A percentile compares a stretch with the other conserved stretches of the same genome.
phyloP scores from a whole-genome alignment of 768 basidiomycete genomes.

The Boletus insuetus region DNA sequence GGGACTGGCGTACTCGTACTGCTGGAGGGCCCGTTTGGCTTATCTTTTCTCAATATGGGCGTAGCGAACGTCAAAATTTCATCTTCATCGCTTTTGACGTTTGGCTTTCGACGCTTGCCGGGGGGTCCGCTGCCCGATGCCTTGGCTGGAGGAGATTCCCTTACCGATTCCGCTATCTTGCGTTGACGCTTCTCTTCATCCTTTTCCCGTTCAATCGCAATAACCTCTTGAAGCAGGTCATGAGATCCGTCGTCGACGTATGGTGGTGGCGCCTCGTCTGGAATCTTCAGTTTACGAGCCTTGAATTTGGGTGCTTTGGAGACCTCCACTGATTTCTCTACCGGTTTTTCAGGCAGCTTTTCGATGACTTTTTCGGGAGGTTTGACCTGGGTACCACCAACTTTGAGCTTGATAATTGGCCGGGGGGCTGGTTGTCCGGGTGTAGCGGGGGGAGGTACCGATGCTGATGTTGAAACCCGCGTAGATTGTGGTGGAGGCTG shows the following conservation, averaged over 20 bases:
- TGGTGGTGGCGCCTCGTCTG: conserved; percentile 54
- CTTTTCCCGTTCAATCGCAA: conserved; percentile 73
- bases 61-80: conserved; percentile 62
- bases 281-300: conserved; percentile 42
- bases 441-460: conserved; percentile 12
- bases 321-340: conserved; percentile 29
- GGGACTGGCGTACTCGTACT: conserved; percentile 42
- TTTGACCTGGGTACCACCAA: conserved; percentile 42
- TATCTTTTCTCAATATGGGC: conserved; percentile 55
- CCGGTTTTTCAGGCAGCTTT: conserved; percentile 24
- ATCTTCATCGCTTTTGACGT: conserved; percentile 47
- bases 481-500: conserved; percentile 16
- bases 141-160: conserved; percentile 37
- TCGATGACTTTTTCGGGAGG: conserved; percentile 30
- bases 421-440: conserved; percentile 41
- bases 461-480: conserved; percentile 4
- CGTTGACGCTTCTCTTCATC: conserved; percentile 52
- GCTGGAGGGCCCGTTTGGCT: conserved; percentile 32
- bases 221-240: conserved; percentile 77
- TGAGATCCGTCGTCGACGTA: conserved; percentile 81
- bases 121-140: conserved; percentile 37
- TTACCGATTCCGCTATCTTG: conserved; percentile 38
- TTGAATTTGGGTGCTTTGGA: conserved; percentile 39
- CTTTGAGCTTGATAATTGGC: conserved; percentile 68
- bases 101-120: conserved; percentile 58